phyloP scores from a whole-genome alignment of 768 basidiomycete species.

The Agaricus sinodeliciosus region DNA sequence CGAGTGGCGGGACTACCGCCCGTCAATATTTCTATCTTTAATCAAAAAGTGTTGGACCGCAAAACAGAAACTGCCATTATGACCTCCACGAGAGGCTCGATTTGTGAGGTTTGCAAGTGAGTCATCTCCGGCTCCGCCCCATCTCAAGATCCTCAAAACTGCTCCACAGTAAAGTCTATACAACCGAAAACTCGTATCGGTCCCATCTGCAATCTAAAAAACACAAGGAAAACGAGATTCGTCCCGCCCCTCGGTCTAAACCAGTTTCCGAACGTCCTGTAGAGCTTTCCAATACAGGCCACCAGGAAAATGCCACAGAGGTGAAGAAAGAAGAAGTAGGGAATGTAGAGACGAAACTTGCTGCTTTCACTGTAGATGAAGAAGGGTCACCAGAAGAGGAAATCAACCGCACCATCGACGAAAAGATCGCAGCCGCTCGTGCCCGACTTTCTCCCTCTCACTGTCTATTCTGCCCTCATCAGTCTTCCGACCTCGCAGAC shows the following conservation, averaged over 20 bases:
- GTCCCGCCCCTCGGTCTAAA: conserved; percentile 25
- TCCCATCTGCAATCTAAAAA: conserved; percentile 87
- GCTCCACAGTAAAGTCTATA: conserved; percentile 73
- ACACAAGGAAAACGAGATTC: conserved; percentile 74
- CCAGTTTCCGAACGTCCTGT: conserved; percentile 11
- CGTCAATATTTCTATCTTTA: conserved; percentile 69
- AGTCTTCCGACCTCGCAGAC: conserved; percentile 44
- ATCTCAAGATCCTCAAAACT: background rate
- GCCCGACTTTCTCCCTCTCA: conserved; percentile 52
- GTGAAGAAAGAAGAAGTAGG: conserved; percentile 14
- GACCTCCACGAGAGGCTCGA: conserved; percentile 49
- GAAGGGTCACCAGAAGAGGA: conserved; percentile 36
- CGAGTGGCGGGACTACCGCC: conserved; percentile 88
- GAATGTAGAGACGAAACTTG: conserved; percentile 9
- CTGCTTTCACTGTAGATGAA: conserved; percentile 14
- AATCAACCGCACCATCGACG: conserved; percentile 54
- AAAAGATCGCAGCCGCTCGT: conserved; percentile 67
- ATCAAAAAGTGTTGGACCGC: conserved; percentile 82
- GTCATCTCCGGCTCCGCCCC: conserved; percentile 20
- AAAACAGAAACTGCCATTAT: conserved; percentile 67
- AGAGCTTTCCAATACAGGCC: background rate
- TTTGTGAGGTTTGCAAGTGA: conserved; percentile 82
- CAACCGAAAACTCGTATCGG: conserved; percentile 81
- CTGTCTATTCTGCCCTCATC: conserved; percentile 82
- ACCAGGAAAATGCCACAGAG: background rate